Evolutionary conservation across 768 basidiomycete species (phyloP).

Genomic region (Hortiboletus flavorubellus): DNA sequence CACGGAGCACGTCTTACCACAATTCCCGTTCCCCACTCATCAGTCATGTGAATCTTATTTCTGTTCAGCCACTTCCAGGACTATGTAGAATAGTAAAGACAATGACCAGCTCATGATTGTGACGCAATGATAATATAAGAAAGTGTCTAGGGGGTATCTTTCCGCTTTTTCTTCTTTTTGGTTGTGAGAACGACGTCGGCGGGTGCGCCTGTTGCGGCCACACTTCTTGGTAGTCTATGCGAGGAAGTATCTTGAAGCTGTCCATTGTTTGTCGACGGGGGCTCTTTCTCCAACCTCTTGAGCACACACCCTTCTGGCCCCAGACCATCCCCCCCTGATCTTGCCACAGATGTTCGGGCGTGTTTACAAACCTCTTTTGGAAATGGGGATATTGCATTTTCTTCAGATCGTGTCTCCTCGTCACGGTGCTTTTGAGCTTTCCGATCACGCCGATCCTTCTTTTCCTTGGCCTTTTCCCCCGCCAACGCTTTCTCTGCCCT

Average conservation of each 20-base stretch:
- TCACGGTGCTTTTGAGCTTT: neutral
- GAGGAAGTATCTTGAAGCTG: slow-evolving; percentile 2
- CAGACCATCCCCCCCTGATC: slow-evolving; percentile 3
- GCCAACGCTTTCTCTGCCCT: slow-evolving; percentile 6
- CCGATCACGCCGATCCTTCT: neutral
- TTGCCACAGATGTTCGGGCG: slow-evolving; percentile 6
- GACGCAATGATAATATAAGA: neutral
- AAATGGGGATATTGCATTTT: neutral
- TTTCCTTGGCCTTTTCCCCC: neutral
- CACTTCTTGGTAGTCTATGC: neutral
- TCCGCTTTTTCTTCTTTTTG: slow-evolving; percentile 24
- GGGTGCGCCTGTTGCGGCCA: neutral
- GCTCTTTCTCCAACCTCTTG: neutral
- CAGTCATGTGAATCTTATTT: slow-evolving; percentile 12
- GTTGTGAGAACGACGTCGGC: neutral
- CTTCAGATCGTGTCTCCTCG: neutral
- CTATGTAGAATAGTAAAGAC: slow-evolving; percentile 27
- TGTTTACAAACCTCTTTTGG: slow-evolving; percentile 8
- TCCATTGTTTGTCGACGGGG: neutral
- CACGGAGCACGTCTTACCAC: neutral
- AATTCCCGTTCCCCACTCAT: slow-evolving; percentile 2
- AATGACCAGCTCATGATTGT: slow-evolving; percentile 6
- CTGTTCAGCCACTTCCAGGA: slow-evolving; percentile 14
- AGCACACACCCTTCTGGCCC: neutral
- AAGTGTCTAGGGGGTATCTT: slow-evolving; percentile 14